Conservation (phyloP, 2,329 filamentous ascomycete species). For the Cladosporium sp. region DNA sequence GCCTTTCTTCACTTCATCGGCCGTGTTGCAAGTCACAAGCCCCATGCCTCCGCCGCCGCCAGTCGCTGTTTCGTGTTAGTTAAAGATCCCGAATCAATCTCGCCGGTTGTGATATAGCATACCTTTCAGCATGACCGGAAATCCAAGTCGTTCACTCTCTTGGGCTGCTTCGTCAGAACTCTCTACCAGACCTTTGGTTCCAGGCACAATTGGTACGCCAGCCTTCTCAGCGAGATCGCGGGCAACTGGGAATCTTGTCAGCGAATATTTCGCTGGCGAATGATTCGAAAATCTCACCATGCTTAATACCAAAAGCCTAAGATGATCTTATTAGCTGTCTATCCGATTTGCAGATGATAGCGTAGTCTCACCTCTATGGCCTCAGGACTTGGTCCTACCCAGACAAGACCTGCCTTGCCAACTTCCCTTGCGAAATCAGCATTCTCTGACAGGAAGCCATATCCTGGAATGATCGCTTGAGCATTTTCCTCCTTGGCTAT, state of each 20-base stretch:
- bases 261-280: background rate
- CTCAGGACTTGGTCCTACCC: constrained; percentile 58
- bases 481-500: constrained; percentile 52
- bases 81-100: constrained; percentile 76
- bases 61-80: constrained; percentile 24
- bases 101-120: constrained; percentile 48
- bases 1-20: constrained; percentile 69
- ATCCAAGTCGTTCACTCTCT: constrained; percentile 49
- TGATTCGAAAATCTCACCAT: constrained; percentile 31
- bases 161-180: constrained; percentile 50
- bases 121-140: constrained; percentile 60
- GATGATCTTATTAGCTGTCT: background rate
- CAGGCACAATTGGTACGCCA: constrained; percentile 57
- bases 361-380: constrained; percentile 45
- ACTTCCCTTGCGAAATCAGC: constrained; percentile 59
- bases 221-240: constrained; percentile 54
- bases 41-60: constrained; percentile 74
- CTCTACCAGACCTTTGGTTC: constrained; percentile 51
- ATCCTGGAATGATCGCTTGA: constrained; percentile 65
- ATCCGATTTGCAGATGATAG: background rate
- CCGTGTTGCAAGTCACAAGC: constrained; percentile 70
- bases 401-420: constrained; percentile 56
- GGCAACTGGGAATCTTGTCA: constrained; percentile 39
- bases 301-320: constrained; percentile 58
- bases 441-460: constrained; percentile 67